These are phyloP conservation scores for Skeletonema marinoi DNA, from an alignment of 108 stramenopile species.

Conservation along the genomic window DNA sequence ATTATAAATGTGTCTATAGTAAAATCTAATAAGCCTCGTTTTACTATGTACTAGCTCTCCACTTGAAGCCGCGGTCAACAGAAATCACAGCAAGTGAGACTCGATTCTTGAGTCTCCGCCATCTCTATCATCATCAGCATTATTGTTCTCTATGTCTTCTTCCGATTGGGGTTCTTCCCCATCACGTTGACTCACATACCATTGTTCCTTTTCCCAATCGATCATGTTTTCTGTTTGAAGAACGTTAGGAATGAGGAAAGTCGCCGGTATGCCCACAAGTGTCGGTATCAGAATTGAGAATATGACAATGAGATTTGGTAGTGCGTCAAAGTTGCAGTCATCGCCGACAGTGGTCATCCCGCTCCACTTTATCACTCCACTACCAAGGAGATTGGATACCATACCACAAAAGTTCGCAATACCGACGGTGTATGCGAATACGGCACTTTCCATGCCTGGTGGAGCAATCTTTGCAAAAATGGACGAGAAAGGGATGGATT, in stretches of 20 bases:
- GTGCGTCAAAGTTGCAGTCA: constrained; percentile 32
- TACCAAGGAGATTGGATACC: constrained; percentile 41
- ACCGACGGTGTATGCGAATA: constrained; percentile 50
- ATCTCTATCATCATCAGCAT: neutral
- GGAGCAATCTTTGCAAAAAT: constrained; percentile 45
- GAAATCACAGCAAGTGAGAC: constrained; percentile 14
- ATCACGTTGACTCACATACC: constrained; percentile 16
- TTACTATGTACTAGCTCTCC: neutral
- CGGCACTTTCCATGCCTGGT: constrained; percentile 50
- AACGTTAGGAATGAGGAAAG: constrained; percentile 39
- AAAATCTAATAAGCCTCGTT: neutral
- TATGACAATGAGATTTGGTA: constrained; percentile 36
- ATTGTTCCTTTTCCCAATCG: constrained; percentile 42
- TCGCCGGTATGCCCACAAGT: constrained; percentile 33
- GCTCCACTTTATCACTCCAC: constrained; percentile 44
- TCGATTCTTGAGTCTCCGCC: constrained; percentile 9
- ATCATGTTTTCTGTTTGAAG: constrained; percentile 44
- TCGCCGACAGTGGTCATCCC: constrained; percentile 53
- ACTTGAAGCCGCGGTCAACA: neutral
- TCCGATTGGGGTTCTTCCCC: neutral
- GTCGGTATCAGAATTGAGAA: constrained; percentile 40
- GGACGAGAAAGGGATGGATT: constrained; percentile 26
- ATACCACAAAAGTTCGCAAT: constrained; percentile 48
- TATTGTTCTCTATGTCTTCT: neutral
- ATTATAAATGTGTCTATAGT: too few species aligned